These are phyloP conservation scores for Macrolepiota albuminosa DNA, from an alignment of 768 basidiomycete species.

Conservation along the genomic window DNA sequence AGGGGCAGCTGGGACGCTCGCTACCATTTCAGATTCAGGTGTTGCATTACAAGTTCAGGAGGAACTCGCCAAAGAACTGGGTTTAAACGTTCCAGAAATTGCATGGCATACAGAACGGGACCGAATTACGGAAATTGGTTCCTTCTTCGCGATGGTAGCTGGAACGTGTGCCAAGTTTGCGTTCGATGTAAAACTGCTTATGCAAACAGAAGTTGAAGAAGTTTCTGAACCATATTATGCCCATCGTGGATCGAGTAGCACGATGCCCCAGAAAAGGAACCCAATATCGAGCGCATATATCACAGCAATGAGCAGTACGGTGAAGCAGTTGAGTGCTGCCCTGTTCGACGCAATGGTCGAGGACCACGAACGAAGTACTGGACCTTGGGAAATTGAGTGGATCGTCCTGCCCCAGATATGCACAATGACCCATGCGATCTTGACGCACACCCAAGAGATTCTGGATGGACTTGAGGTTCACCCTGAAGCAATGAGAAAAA, in stretches of 20 bases:
- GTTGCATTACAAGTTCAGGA: slow-evolving; percentile 29
- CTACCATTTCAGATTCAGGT: slow-evolving; percentile 34
- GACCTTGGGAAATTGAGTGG: slow-evolving; percentile 50
- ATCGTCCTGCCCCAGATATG: slow-evolving; percentile 40
- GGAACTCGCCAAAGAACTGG: slow-evolving; percentile 24
- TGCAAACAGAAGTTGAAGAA: slow-evolving; percentile 44
- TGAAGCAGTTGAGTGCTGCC: slow-evolving; percentile 33
- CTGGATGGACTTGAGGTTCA: slow-evolving; percentile 37
- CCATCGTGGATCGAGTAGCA: slow-evolving; percentile 42
- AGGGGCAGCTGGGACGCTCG: slow-evolving; percentile 42
- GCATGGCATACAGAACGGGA: slow-evolving; percentile 42
- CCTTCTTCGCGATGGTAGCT: slow-evolving; percentile 39
- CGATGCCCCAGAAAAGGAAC: slow-evolving; percentile 50
- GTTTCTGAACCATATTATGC: slow-evolving; percentile 39
- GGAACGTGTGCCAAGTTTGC: slow-evolving; percentile 44
- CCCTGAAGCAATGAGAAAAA: slow-evolving; percentile 33
- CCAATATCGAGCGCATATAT: slow-evolving; percentile 42
- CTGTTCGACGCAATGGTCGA: slow-evolving; percentile 44
- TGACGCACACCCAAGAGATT: slow-evolving; percentile 31
- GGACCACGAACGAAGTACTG: slow-evolving; percentile 44
- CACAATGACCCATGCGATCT: slow-evolving; percentile 34
- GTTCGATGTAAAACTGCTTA: slow-evolving; percentile 38
- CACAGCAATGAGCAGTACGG: slow-evolving; percentile 35
- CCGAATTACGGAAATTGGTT: slow-evolving; percentile 36
- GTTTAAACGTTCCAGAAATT: slow-evolving; percentile 25